Evolutionary conservation across 2,329 filamentous ascomycete genomes (phyloP).

Genomic region (Lecanicillium sp.): DNA sequence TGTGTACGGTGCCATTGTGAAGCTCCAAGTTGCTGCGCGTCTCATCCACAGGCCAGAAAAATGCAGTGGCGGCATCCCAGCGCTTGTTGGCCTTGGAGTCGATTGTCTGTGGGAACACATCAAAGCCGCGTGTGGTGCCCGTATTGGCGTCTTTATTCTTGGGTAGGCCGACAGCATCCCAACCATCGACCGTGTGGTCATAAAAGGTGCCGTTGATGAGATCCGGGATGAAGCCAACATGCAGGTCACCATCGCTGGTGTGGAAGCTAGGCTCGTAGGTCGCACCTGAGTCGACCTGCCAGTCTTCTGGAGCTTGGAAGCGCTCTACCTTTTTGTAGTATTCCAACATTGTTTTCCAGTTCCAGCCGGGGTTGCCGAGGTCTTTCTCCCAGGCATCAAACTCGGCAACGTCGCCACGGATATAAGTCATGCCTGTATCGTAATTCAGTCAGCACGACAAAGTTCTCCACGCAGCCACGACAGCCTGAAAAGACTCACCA

Average conservation of each 20-base stretch:
- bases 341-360: slow-evolving; percentile 34
- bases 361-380: slow-evolving; percentile 36
- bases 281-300: slow-evolving; percentile 26
- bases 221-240: slow-evolving; percentile 26
- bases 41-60: slow-evolving; percentile 28
- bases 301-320: slow-evolving; percentile 23
- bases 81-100: slow-evolving; percentile 28
- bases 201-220: slow-evolving; percentile 27
- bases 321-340: slow-evolving; percentile 38
- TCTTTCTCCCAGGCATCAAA: slow-evolving; percentile 33
- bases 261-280: slow-evolving; percentile 25
- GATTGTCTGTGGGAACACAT: slow-evolving; percentile 30
- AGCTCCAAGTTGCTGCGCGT: slow-evolving; percentile 30
- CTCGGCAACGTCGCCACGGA: slow-evolving; percentile 32
- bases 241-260: slow-evolving; percentile 25
- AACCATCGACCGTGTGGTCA: slow-evolving; percentile 20
- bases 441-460: no score
- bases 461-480: no score
- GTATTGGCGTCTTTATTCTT: slow-evolving; percentile 29
- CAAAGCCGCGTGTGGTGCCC: slow-evolving; percentile 29
- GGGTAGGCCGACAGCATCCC: slow-evolving; percentile 22
- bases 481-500: no score
- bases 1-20: slow-evolving; percentile 27
- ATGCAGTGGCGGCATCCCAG: slow-evolving; percentile 33
- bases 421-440: slow-evolving; percentile 39